A percentile compares a stretch with the other conserved stretches of the same genome.
Conservation (phyloP, 2,329 filamentous ascomycete genomes). For the Basipetospora chlamydospora region DNA sequence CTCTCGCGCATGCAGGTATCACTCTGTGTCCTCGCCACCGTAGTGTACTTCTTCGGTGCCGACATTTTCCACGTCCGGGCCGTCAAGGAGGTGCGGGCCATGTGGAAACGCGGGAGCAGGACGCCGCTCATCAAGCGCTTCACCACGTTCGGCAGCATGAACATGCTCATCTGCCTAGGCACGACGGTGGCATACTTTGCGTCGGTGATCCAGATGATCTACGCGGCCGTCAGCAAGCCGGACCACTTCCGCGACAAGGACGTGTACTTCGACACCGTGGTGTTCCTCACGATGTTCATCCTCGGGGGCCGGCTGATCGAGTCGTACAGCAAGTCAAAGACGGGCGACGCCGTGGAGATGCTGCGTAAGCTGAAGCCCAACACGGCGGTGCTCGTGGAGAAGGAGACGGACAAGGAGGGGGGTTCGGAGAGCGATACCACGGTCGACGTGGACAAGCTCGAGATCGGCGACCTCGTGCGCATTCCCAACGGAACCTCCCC, state of each 20-base stretch:
- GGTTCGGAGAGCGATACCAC: constrained; percentile 23
- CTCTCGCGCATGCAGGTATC: constrained; percentile 66
- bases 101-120: constrained; percentile 66
- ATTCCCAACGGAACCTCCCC: constrained; percentile 71
- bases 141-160: constrained; percentile 94
- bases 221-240: constrained; percentile 31
- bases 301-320: constrained; percentile 63
- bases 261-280: constrained; percentile 83
- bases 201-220: constrained; percentile 64
- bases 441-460: constrained; percentile 53
- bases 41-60: constrained; percentile 74
- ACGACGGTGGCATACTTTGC: constrained; percentile 79
- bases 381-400: constrained; percentile 55
- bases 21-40: constrained; percentile 68
- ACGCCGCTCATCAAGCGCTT: constrained; percentile 63
- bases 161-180: constrained; percentile 78
- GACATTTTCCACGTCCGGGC: constrained; percentile 73
- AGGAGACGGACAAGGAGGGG: constrained; percentile 23
- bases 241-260: constrained; percentile 30
- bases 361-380: constrained; percentile 65
- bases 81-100: constrained; percentile 58
- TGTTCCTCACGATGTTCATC: constrained; percentile 82
- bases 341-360: constrained; percentile 71
- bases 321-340: constrained; percentile 81
- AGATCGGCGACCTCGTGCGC: constrained; percentile 58